phyloP scores from a whole-genome alignment of 805 yeast species.

The Kuraishia hungarica region DNA sequence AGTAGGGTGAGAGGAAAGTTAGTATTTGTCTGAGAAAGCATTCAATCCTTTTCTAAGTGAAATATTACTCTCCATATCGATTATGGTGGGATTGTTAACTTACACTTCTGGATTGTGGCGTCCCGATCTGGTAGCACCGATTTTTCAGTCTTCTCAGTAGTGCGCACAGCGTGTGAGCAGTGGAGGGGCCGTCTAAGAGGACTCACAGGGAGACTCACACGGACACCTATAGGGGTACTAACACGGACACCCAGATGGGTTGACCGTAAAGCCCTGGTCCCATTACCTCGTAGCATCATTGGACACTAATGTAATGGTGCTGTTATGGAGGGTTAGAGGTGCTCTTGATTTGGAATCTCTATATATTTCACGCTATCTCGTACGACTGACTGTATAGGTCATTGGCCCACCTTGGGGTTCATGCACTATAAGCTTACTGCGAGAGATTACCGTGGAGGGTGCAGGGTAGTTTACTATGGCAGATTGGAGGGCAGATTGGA shows the following conservation, averaged over 20 bases:
- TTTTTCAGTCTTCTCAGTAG: background rate
- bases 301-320: background rate
- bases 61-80: background rate
- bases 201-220: background rate
- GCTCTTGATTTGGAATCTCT: background rate
- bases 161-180: background rate
- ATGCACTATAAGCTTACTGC: background rate
- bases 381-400: background rate
- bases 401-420: background rate
- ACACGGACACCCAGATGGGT: background rate
- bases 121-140: constrained; percentile 12
- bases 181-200: background rate
- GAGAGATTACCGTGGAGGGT: too few species aligned
- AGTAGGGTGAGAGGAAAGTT: too few species aligned
- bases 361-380: background rate
- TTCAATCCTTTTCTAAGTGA: too few species aligned
- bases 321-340: background rate
- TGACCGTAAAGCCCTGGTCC: background rate
- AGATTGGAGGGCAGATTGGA: too few species aligned
- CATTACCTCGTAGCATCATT: background rate
- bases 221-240: background rate
- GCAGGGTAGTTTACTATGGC: too few species aligned
- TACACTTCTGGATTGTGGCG: constrained; percentile 13
- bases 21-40: background rate
- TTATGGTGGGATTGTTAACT: background rate